Conservation (phyloP, 805 yeast genomes). For the Ogataea paradorogensis region DNA sequence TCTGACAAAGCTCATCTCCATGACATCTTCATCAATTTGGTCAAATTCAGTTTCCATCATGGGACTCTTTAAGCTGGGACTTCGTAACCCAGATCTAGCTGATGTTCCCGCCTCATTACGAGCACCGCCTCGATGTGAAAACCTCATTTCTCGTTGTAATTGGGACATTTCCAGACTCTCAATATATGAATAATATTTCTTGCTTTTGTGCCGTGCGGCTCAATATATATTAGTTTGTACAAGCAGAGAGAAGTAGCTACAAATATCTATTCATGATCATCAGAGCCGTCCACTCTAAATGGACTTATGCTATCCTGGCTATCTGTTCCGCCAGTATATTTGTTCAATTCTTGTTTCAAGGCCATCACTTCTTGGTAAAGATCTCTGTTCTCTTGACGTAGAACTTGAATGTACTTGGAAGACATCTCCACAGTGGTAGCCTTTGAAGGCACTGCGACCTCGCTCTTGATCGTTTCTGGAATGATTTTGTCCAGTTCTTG, state of each 20-base stretch:
- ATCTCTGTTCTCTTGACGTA: slow-evolving; percentile 38
- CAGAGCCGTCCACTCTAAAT: slow-evolving; percentile 10
- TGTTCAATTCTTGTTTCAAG: slow-evolving; percentile 27
- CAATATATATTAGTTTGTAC: neutral
- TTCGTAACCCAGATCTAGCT: slow-evolving; percentile 13
- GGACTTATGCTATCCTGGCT: slow-evolving; percentile 22
- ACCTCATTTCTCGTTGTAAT: slow-evolving; percentile 20
- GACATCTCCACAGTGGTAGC: slow-evolving; percentile 96
- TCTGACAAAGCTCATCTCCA: slow-evolving; percentile 18
- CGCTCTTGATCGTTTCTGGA: slow-evolving; percentile 56
- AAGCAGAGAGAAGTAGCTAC: neutral
- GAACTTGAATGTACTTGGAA: slow-evolving; percentile 56
- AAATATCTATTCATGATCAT: slow-evolving; percentile 8
- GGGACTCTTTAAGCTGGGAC: slow-evolving; percentile 15
- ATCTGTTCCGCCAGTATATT: slow-evolving; percentile 3
- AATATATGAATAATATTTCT: neutral
- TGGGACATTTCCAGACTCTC: slow-evolving; percentile 15
- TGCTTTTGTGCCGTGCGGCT: slow-evolving; percentile 7
- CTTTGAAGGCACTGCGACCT: slow-evolving; percentile 72
- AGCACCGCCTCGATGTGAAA: neutral
- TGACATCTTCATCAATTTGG: slow-evolving; percentile 22
- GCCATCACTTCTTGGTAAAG: slow-evolving; percentile 37
- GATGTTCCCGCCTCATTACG: slow-evolving; percentile 19
- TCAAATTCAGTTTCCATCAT: slow-evolving; percentile 14
- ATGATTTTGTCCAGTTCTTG: slow-evolving; percentile 67